These are phyloP conservation scores for Nicotiana benthamiana DNA, from an alignment of 257 asterid species.

Conservation along the genomic window DNA sequence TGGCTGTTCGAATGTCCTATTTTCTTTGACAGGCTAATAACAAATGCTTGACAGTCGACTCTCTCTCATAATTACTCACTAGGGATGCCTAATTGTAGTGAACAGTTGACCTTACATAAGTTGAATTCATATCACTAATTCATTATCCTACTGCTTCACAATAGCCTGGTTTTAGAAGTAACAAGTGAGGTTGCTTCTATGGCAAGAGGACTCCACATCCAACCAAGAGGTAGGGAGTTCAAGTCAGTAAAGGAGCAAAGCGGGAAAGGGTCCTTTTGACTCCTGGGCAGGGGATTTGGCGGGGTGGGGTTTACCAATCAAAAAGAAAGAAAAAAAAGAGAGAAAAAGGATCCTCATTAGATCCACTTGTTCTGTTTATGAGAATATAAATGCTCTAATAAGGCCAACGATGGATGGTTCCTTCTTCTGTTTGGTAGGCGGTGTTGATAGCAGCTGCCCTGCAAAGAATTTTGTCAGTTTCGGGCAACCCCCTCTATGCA, in stretches of 20 bases:
- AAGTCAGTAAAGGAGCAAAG: not conserved
- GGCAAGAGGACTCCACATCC: not conserved
- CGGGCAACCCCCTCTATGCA: not conserved
- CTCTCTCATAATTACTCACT: not conserved
- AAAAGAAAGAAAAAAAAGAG: not conserved
- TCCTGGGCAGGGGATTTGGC: not conserved
- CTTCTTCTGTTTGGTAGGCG: not conserved
- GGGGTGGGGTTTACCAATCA: not conserved
- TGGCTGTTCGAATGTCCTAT: not conserved
- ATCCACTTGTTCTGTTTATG: not conserved
- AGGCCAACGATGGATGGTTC: not conserved
- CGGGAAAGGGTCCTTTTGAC: not conserved
- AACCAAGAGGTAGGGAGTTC: conserved; percentile 1
- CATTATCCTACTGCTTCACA: not conserved
- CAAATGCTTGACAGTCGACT: not conserved
- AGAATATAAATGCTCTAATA: not conserved
- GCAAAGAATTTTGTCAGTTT: not conserved
- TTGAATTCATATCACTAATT: not conserved
- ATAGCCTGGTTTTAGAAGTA: not conserved
- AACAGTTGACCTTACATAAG: not conserved
- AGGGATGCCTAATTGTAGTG: not conserved
- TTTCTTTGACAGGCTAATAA: not conserved
- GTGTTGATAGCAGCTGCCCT: not conserved
- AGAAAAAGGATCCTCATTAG: not conserved
- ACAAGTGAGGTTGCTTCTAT: not conserved